Conservation (phyloP, 164 flowering plant genomes). For the Santalum album region DNA sequence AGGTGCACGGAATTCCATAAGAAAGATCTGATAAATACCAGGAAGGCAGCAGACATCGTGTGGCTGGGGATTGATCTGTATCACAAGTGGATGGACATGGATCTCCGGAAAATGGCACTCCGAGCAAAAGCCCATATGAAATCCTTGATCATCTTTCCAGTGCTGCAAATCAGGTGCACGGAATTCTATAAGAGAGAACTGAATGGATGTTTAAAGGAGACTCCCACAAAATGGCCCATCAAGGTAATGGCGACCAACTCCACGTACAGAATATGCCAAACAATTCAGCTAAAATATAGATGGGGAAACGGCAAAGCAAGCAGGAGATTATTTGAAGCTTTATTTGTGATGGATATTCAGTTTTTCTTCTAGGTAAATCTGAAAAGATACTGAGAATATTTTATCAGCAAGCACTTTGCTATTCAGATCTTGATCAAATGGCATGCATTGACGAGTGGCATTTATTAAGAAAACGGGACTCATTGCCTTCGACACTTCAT, state of each 20-base stretch:
- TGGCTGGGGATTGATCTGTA: constrained; percentile 49
- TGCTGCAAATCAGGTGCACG: constrained; percentile 15
- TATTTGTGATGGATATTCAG: constrained; percentile 23
- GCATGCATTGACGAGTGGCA: constrained; percentile 41
- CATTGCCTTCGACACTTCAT: not conserved
- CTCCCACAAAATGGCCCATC: constrained; percentile 43
- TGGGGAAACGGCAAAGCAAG: constrained; percentile 3
- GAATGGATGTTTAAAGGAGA: constrained; percentile 14
- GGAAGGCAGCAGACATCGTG: constrained; percentile 42
- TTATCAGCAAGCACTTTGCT: constrained; percentile 16
- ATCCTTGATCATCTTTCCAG: constrained; percentile 27
- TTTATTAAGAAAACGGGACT: constrained; percentile 9
- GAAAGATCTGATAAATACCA: constrained; percentile 16
- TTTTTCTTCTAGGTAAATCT: constrained; percentile 35
- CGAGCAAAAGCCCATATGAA: constrained; percentile 28
- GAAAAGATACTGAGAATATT: constrained; percentile 31
- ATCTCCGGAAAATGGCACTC: constrained; percentile 30
- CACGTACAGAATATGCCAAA: constrained; percentile 44
- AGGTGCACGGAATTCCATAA: constrained; percentile 17
- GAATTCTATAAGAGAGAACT: constrained; percentile 15
- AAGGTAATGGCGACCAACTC: constrained; percentile 47
- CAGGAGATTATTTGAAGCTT: constrained; percentile 21
- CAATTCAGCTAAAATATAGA: constrained; percentile 24
- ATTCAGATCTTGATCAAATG: constrained; percentile 16
- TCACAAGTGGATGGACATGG: constrained; percentile 39